A percentile compares a stretch with the other conserved stretches of the same genome.
phyloP scores from a whole-genome alignment of 257 asterid genomes.

The Datura wrightii region DNA sequence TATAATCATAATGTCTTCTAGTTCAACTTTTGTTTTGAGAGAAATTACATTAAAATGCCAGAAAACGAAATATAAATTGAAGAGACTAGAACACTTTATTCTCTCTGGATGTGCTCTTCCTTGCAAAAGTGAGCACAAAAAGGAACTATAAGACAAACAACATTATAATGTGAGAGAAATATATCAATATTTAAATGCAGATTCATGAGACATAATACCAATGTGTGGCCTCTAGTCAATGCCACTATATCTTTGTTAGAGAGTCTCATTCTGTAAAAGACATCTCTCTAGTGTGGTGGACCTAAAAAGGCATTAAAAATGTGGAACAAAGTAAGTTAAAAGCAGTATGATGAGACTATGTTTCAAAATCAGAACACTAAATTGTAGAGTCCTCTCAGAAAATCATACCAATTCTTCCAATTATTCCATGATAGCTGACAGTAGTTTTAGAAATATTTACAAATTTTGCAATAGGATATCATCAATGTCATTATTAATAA shows the following conservation, averaged over 20 bases:
- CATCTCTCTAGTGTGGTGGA: conserved; percentile 68
- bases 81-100: neutral
- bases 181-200: neutral
- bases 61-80: no score
- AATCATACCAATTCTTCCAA: neutral
- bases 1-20: no score
- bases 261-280: conserved; percentile 83
- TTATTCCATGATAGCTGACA: neutral
- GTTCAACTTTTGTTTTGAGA: no score
- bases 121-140: conserved; percentile 40
- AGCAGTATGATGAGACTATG: neutral
- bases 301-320: conserved; percentile 42
- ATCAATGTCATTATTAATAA: neutral
- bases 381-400: neutral
- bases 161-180: neutral
- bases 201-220: conserved; percentile 51
- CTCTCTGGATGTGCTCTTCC: conserved; percentile 88
- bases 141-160: neutral
- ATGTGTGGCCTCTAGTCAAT: conserved; percentile 85
- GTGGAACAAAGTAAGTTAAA: neutral
- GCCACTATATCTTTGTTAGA: conserved; percentile 77
- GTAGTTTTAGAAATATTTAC: neutral
- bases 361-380: neutral
- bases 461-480: neutral
- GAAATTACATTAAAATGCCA: no score